Conservation (phyloP, 108 stramenopile species). For the Discostella pseudostelligera region DNA sequence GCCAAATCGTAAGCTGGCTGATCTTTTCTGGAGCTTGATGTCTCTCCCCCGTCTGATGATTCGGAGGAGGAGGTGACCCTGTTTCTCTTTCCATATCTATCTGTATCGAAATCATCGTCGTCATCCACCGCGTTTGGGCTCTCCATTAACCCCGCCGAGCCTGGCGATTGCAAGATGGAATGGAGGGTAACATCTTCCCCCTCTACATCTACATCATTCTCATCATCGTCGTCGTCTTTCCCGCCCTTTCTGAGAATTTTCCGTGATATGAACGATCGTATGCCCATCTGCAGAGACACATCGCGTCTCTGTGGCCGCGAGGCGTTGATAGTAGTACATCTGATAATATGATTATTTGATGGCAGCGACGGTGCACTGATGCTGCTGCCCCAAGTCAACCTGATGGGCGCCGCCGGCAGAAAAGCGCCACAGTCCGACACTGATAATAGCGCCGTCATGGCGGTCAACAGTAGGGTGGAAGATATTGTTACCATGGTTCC, state of each 20-base stretch:
- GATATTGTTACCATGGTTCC: no score
- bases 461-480: neutral
- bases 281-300: conserved; percentile 33
- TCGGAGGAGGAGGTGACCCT: neutral
- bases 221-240: conserved; percentile 13
- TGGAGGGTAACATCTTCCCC: conserved; percentile 23
- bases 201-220: neutral
- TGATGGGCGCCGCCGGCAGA: neutral
- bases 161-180: conserved; percentile 29
- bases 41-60: neutral
- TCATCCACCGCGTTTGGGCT: conserved; percentile 10
- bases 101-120: conserved; percentile 2
- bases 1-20: conserved; percentile 27
- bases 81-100: neutral
- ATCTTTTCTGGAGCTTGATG: neutral
- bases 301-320: neutral
- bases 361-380: neutral
- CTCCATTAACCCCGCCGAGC: conserved; percentile 38
- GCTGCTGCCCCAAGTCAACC: neutral
- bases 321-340: neutral
- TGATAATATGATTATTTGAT: neutral
- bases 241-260: conserved; percentile 26
- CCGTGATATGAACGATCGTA: conserved; percentile 39
- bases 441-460: neutral
- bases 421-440: conserved; percentile 3